phyloP scores from a whole-genome alignment of 352 stramenopile genomes.

The Lagenidium giganteum region DNA sequence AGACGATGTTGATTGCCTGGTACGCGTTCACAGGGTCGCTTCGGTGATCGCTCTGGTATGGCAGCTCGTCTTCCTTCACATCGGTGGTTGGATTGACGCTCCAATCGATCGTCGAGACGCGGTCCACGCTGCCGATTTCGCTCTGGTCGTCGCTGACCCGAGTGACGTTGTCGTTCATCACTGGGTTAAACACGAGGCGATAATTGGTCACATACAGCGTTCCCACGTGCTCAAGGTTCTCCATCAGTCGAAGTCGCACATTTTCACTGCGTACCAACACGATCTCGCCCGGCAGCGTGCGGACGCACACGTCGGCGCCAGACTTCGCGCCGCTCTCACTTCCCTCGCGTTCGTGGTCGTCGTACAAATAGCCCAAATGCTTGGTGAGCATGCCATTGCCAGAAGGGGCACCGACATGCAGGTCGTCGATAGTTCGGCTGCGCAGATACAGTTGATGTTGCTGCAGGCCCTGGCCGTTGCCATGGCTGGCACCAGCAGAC shows the following conservation, averaged over 20 bases:
- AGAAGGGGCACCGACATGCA: neutral
- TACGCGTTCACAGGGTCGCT: constrained; percentile 41
- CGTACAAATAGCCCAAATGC: constrained; percentile 8
- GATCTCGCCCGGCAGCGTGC: constrained; percentile 62
- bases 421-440: constrained; percentile 9
- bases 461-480: neutral
- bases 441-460: constrained; percentile 5
- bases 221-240: constrained; percentile 37
- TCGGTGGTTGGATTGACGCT: constrained; percentile 18
- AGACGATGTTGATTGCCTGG: constrained; percentile 62
- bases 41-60: constrained; percentile 36
- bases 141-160: constrained; percentile 2
- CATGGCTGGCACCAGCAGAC: neutral
- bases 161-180: constrained; percentile 1
- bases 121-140: neutral
- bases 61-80: constrained; percentile 36
- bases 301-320: constrained; percentile 22
- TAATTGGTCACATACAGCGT: constrained; percentile 81
- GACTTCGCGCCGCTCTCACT: neutral
- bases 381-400: neutral
- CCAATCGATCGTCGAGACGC: constrained; percentile 13
- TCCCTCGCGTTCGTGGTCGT: constrained; percentile 11
- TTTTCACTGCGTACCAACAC: constrained; percentile 58
- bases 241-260: constrained; percentile 50
- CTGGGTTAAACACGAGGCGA: constrained; percentile 70